These are phyloP conservation scores for Colletotrichum lupini DNA, from an alignment of 2,329 filamentous ascomycete species.

Conservation along the genomic window DNA sequence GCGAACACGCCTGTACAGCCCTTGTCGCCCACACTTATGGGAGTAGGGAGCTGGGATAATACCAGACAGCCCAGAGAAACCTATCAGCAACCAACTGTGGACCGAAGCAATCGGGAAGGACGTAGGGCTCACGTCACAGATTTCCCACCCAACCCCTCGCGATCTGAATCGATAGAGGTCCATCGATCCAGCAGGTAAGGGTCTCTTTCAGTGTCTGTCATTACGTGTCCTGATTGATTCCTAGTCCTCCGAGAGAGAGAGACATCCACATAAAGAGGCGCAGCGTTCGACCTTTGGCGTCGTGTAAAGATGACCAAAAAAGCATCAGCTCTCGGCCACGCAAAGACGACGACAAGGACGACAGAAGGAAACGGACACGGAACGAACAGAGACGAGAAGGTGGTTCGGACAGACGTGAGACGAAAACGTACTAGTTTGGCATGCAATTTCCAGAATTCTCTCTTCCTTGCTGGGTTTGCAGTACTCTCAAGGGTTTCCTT, in stretches of 20 bases:
- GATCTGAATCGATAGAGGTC: neutral
- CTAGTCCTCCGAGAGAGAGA: neutral
- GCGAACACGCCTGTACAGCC: neutral
- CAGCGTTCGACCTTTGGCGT: neutral
- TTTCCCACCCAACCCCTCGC: neutral
- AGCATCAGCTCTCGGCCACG: neutral
- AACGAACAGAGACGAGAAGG: neutral
- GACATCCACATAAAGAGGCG: neutral
- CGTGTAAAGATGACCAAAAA: neutral
- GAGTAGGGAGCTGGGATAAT: neutral
- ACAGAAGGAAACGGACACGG: neutral
- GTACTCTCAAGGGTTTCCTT: neutral
- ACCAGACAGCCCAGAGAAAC: neutral
- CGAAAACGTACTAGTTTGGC: neutral
- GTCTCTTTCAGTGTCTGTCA: neutral
- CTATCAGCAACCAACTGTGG: neutral
- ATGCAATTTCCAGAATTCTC: neutral
- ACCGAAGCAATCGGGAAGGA: neutral
- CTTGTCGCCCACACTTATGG: neutral
- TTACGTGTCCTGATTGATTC: neutral
- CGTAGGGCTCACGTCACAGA: neutral
- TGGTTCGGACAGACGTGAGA: neutral
- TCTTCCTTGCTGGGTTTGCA: neutral
- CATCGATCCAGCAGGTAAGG: neutral
- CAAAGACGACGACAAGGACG: neutral